Percentiles rank a stretch among this genome's conserved stretches.
Evolutionary conservation across 768 basidiomycete species (phyloP).

Genomic region (Boletus vinaceobasis): DNA sequence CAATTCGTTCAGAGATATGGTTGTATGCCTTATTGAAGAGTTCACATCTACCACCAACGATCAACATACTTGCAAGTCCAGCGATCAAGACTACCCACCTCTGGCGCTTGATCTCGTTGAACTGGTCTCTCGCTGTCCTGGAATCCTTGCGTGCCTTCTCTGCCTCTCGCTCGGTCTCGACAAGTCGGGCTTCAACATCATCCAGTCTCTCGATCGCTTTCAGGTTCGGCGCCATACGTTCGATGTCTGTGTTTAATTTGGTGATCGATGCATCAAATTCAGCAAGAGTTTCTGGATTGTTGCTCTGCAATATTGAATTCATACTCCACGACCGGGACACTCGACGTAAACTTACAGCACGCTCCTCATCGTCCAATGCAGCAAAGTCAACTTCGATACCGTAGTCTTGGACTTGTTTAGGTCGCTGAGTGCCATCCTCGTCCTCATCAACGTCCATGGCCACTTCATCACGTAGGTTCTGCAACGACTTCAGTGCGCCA

Average conservation of each 20-base stretch:
- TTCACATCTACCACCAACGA: slow-evolving; percentile 48
- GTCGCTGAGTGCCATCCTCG: slow-evolving; percentile 74
- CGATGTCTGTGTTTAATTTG: slow-evolving; percentile 76
- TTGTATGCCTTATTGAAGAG: slow-evolving; percentile 95
- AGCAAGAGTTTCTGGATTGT: slow-evolving; percentile 58
- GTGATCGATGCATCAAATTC: slow-evolving; percentile 71
- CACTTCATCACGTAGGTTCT: slow-evolving; percentile 82
- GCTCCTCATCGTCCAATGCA: slow-evolving; percentile 68
- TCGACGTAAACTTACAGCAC: slow-evolving; percentile 44
- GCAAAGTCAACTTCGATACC: slow-evolving; percentile 90
- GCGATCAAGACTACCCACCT: slow-evolving; percentile 45
- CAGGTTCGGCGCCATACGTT: slow-evolving; percentile 93
- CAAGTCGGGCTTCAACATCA: slow-evolving; percentile 78
- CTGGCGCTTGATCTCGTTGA: slow-evolving; percentile 80
- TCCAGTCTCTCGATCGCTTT: slow-evolving; percentile 92
- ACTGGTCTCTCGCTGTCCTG: slow-evolving; percentile 85
- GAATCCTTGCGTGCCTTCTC: slow-evolving; percentile 90
- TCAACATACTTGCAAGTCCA: not conserved
- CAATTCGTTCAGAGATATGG: slow-evolving; percentile 93
- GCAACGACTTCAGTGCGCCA: slow-evolving; percentile 7
- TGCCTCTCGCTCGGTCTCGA: slow-evolving; percentile 88
- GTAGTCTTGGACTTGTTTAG: slow-evolving; percentile 71
- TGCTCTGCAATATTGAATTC: slow-evolving; percentile 41
- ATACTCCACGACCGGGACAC: not conserved
- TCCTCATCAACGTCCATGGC: slow-evolving; percentile 93